phyloP scores from a whole-genome alignment of 2,329 filamentous ascomycete genomes.

The Diaporthe sp. region DNA sequence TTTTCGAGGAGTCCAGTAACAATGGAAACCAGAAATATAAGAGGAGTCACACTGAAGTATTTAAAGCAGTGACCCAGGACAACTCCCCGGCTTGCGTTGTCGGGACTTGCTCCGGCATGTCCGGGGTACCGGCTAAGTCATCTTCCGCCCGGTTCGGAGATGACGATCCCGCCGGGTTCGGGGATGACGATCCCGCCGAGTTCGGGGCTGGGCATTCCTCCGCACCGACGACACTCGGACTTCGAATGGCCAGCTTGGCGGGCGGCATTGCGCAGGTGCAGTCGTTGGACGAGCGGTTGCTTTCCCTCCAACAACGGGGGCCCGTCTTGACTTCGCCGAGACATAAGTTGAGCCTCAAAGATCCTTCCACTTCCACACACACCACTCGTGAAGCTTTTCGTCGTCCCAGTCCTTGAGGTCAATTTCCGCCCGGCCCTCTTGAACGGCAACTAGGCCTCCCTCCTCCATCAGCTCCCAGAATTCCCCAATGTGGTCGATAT shows the following conservation, averaged over 20 bases:
- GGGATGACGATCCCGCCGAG: neutral
- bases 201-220: neutral
- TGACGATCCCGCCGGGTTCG: neutral
- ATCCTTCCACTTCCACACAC: slow-evolving; percentile 41
- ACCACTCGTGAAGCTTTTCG: slow-evolving; percentile 40
- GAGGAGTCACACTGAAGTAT: neutral
- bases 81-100: too few relatives aligned
- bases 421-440: slow-evolving; percentile 40
- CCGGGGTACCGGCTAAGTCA: neutral
- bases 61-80: neutral
- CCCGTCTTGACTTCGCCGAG: too few relatives aligned
- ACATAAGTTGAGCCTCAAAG: neutral
- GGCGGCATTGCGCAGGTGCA: neutral
- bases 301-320: neutral
- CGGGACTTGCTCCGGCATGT: neutral
- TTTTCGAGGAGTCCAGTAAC: neutral
- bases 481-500: slow-evolving; percentile 39
- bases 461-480: slow-evolving; percentile 42
- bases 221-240: neutral
- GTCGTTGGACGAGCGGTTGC: neutral
- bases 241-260: neutral
- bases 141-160: neutral
- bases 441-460: slow-evolving; percentile 37
- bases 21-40: too few relatives aligned
- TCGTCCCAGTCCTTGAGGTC: slow-evolving; percentile 40